phyloP scores from a whole-genome alignment of 1,284 basidiomycete genomes.

The Leccinum fallax region DNA sequence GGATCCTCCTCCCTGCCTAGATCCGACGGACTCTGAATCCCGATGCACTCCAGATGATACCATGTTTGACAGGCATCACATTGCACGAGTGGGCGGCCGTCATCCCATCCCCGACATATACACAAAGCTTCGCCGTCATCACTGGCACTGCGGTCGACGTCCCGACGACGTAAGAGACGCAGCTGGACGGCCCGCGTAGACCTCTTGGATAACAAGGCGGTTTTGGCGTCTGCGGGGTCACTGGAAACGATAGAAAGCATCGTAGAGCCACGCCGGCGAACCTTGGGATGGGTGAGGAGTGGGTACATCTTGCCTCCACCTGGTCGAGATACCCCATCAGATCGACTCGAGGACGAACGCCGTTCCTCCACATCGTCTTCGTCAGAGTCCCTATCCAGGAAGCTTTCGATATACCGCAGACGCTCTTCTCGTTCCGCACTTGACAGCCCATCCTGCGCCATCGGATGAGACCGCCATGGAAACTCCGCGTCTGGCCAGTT shows the following conservation, averaged over 20 bases:
- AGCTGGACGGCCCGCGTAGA: constrained; percentile 61
- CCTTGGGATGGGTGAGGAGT: constrained; percentile 44
- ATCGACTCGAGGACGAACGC: constrained; percentile 9
- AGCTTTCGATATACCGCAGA: constrained; percentile 35
- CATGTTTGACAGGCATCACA: constrained; percentile 75
- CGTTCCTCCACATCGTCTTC: constrained; percentile 35
- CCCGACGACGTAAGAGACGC: constrained; percentile 43
- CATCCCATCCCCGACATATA: constrained; percentile 64
- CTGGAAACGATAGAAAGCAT: constrained; percentile 50
- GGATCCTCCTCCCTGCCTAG: constrained; percentile 74
- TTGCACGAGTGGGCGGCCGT: constrained; percentile 72
- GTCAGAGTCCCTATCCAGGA: constrained; percentile 41
- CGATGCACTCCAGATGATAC: constrained; percentile 78
- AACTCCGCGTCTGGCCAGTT: constrained; percentile 78
- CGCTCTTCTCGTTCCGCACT: constrained; percentile 60
- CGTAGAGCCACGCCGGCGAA: constrained; percentile 17
- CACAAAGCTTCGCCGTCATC: constrained; percentile 57
- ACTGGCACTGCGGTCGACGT: constrained; percentile 30
- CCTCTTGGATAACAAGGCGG: constrained; percentile 68
- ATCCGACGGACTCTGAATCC: constrained; percentile 58
- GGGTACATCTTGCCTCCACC: constrained; percentile 68
- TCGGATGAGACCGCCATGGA: constrained; percentile 66
- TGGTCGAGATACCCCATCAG: constrained; percentile 35
- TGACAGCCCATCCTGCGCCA: constrained; percentile 52
- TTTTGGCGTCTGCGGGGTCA: constrained; percentile 73